These are phyloP conservation scores for Populus nigra DNA, from an alignment of 345 rosid genomes.

Conservation along the genomic window DNA sequence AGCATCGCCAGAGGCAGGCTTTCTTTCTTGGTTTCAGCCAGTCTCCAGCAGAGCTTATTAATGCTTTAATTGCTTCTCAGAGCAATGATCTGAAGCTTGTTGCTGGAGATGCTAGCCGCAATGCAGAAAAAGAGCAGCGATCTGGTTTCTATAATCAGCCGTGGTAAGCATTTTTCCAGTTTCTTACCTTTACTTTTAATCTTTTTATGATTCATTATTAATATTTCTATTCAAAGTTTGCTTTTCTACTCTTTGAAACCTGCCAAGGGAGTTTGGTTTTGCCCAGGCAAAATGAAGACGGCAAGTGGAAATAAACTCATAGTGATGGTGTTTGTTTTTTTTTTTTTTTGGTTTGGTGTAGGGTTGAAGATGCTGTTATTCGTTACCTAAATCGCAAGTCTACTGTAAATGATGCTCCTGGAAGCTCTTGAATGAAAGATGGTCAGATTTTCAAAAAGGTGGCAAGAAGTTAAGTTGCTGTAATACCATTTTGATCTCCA, in stretches of 20 bases:
- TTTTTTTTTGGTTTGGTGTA: slow-evolving; percentile 6
- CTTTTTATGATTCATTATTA: neutral
- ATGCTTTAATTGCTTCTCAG: slow-evolving; percentile 50
- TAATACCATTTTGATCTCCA: neutral
- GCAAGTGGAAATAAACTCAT: neutral
- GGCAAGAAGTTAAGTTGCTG: neutral
- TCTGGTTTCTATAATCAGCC: slow-evolving; percentile 51
- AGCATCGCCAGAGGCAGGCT: slow-evolving; percentile 50
- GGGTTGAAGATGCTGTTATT: slow-evolving; percentile 58
- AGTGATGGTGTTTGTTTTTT: neutral
- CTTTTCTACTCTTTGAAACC: neutral
- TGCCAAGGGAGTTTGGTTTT: neutral
- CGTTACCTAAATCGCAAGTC: slow-evolving; percentile 58
- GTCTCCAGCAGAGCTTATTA: slow-evolving; percentile 57
- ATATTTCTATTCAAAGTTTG: neutral
- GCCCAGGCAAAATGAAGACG: neutral
- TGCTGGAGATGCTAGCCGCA: slow-evolving; percentile 45
- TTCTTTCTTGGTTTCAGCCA: slow-evolving; percentile 60
- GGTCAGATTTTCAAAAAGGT: neutral
- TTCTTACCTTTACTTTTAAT: neutral
- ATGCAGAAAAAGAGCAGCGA: slow-evolving; percentile 38
- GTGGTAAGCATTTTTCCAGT: slow-evolving; percentile 29
- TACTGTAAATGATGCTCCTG: slow-evolving; percentile 39
- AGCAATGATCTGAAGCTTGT: slow-evolving; percentile 54
- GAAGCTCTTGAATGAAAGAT: slow-evolving; percentile 32